These are phyloP conservation scores for Eucalyptus grandis DNA, from an alignment of 345 rosid species.

Conservation along the genomic window DNA sequence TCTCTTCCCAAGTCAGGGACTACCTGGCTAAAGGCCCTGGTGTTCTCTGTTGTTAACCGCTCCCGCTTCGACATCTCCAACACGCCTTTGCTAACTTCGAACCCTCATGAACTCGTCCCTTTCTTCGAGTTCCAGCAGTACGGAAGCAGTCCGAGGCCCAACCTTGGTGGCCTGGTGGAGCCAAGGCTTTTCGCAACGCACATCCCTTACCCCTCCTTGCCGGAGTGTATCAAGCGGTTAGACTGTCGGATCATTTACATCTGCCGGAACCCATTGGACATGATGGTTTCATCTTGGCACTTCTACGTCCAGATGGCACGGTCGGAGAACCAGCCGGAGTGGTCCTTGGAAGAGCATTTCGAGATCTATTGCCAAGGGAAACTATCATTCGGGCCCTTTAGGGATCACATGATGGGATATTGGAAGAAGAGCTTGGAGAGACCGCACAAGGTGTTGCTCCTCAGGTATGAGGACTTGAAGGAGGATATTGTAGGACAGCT, in stretches of 20 bases:
- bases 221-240: neutral
- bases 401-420: constrained; percentile 19
- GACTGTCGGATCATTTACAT: neutral
- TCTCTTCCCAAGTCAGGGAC: no score
- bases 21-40: constrained; percentile 6
- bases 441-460: constrained; percentile 7
- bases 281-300: neutral
- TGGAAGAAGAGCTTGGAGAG: constrained; percentile 13
- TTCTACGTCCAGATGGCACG: rapidly evolving
- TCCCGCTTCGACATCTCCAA: neutral
- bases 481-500: neutral
- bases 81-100: neutral
- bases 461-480: constrained; percentile 23
- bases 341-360: neutral
- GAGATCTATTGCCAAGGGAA: neutral
- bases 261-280: neutral
- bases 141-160: rapidly evolving
- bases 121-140: constrained; percentile 1
- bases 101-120: constrained; percentile 14
- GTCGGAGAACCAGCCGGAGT: rapidly evolving
- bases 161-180: neutral
- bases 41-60: neutral
- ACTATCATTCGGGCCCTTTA: constrained; percentile 13
- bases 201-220: neutral
- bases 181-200: neutral